Conservation (phyloP, 108 stramenopile species). For the Cylindrotheca closterium region DNA sequence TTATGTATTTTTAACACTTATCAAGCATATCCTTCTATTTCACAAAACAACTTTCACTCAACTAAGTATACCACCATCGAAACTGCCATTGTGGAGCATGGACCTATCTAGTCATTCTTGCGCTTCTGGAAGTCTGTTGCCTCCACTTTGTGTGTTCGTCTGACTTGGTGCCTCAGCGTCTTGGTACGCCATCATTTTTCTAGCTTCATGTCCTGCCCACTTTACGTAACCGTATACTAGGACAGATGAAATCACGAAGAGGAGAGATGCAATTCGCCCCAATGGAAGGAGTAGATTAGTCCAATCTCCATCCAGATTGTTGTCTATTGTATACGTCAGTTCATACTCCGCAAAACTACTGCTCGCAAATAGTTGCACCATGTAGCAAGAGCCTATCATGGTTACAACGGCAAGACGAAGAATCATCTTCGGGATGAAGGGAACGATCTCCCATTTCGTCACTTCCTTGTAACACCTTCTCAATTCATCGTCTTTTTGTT, state of each 20-base stretch:
- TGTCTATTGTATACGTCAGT: slow-evolving; percentile 45
- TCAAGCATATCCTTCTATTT: no score
- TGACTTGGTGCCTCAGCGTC: no score
- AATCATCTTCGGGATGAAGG: slow-evolving; percentile 24
- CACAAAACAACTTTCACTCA: no score
- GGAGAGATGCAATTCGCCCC: slow-evolving; percentile 36
- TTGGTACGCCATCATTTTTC: background rate
- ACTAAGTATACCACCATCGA: no score
- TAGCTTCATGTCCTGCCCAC: slow-evolving; percentile 26
- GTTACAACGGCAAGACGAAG: slow-evolving; percentile 19
- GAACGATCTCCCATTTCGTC: slow-evolving; percentile 42
- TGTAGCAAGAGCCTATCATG: slow-evolving; percentile 48
- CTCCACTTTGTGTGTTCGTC: no score
- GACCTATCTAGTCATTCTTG: no score
- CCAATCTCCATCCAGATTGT: slow-evolving; percentile 45
- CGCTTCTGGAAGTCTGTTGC: no score
- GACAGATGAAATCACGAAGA: slow-evolving; percentile 33
- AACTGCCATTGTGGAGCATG: no score
- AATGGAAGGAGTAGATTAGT: slow-evolving; percentile 42
- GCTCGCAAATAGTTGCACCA: slow-evolving; percentile 50
- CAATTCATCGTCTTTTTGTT: slow-evolving; percentile 44
- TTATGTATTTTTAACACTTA: no score
- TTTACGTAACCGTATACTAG: slow-evolving; percentile 27
- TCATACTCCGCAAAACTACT: slow-evolving; percentile 43
- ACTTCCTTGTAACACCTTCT: slow-evolving; percentile 36